Base-by-base conservation (phyloP, 1,139 yeast genomes). In the Taiozyma sp. region DNA sequence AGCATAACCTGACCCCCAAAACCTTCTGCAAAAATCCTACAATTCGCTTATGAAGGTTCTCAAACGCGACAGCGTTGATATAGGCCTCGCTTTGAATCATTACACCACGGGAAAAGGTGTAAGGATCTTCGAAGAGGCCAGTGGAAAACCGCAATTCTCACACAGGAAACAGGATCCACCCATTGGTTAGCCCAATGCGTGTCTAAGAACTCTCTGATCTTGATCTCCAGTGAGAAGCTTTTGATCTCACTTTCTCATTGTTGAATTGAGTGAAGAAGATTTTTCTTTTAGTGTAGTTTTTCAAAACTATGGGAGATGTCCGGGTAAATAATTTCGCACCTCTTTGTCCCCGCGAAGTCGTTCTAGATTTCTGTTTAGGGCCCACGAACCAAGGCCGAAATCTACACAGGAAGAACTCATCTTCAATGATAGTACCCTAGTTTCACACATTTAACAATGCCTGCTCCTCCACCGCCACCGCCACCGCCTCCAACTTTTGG, bases 401-500 rank as follows among this genome's bases (percentile, higher is more conserved):
- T 38, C 41, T 41, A 23, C 19, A 22, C 19, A 32, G 8, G 14
- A 19, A 19, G 19, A 19, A 19, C 19, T 19, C 19, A 19, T 19
- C 19, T 30, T 4, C 14, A 13, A 13, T 30, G 34, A 6, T 42
- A 14, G 29, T 43, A 19, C 30, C 52, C 4, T 32, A 32, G 36
- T 13, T 32, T 8, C 8, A 28, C 13, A 32, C 19, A 32, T 4
- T 7, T n/a, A 19, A 32, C 36, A n/a, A 32, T 32, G 36, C 36
- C 36, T 32, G 36, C 36, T 32, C 36, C 36, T 32, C 54, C 57
- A 12, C 54, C 58, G 4, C 53, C 57, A 10, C 52, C 54, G 1
- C 56, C 56, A 10, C 54, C 56, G 1, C 48, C 56, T 13, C 54
- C 57, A 13, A 51, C 76, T 13, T 79, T 80, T 9, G 78, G 80